Evolutionary conservation across 768 basidiomycete genomes (phyloP).

Genomic region (Paxillus involutus): DNA sequence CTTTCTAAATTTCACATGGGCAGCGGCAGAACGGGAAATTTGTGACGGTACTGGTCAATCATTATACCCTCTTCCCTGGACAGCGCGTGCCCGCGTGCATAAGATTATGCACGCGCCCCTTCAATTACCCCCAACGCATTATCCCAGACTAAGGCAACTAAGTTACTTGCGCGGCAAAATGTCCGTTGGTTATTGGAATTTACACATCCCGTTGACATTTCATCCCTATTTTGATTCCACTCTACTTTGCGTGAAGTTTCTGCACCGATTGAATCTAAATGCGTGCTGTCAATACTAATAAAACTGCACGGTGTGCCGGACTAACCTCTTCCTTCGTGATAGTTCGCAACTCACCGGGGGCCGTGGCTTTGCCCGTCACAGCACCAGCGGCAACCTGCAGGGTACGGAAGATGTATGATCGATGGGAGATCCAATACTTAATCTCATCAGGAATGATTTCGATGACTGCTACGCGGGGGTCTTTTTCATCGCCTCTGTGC

Average conservation of each 20-base stretch:
- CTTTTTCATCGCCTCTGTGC: slow-evolving; percentile 77
- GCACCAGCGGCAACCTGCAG: slow-evolving; percentile 60
- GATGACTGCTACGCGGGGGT: slow-evolving; percentile 79
- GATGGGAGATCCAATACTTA: slow-evolving; percentile 75
- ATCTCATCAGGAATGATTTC: slow-evolving; percentile 80
- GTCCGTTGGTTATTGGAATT: not conserved
- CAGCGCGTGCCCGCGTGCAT: not conserved
- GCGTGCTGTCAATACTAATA: not conserved
- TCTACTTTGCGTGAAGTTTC: slow-evolving; percentile 19
- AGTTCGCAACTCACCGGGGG: slow-evolving; percentile 75
- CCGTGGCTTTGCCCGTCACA: slow-evolving; percentile 59
- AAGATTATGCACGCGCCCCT: no score
- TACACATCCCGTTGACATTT: not conserved
- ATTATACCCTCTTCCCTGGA: not conserved
- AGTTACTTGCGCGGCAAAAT: no score
- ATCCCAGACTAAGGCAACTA: not conserved
- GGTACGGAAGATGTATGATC: slow-evolving; percentile 54
- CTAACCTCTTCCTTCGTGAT: slow-evolving; percentile 73
- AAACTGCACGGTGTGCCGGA: slow-evolving; percentile 3
- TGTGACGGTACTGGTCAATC: not conserved
- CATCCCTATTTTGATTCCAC: slow-evolving; percentile 1
- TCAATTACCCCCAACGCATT: no score
- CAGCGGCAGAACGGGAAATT: slow-evolving; percentile 19
- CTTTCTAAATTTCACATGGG: slow-evolving; percentile 38
- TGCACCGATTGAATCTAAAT: slow-evolving; percentile 45